Base-by-base conservation (phyloP, 1,284 basidiomycete genomes). In the Nidula niveotomentosa region DNA sequence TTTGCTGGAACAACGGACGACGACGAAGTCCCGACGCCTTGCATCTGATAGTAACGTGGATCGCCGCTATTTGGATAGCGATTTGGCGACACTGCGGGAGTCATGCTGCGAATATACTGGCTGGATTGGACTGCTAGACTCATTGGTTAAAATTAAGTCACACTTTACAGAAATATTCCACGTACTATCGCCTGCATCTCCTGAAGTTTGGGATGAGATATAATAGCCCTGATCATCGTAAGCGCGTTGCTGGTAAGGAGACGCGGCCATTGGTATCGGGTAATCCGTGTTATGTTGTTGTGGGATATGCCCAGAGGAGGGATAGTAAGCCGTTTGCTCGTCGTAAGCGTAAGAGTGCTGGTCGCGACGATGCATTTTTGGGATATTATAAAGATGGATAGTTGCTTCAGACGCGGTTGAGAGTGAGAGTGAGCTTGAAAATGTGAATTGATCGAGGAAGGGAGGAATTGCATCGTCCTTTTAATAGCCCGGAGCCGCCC, bases 401-500 rank as follows among this genome's bases (percentile, higher is more conserved):
- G 23, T 23, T 23, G 23, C 23, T 23, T 23, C 23, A 23, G 23
- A 23, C 23, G 45, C 60, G 58, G 62, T 60, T 58, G 60, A 59
- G 55, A 60, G 56, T 53, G 44, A 53, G 39, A 45, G 48, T 39
- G 10, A n/a, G 45, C 50, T 51, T 49, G 50, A 54, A 47, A 49
- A 56, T 49, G 44, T 51, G 58, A 41, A 61, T 62, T 61, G 62
- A 59, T 59, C 60, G 51, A 61, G 60, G 55, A 55, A 59, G 58
- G 60, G 61, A 62, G 63, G 60, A 65, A 57, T 12, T 60, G 43
- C 44, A 65, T 60, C 58, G 69, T 67, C 67, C 70, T 76, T 46
- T 78, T 76, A 76, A 76, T 74, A 74, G 65, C 60, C 69, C 71
- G 73, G 71, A 69, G 60, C 23, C 69, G 69, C 65, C 65, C 62